Evolutionary conservation across 805 yeast species (phyloP), one percentile per base, ranked within the genome.

Genomic region (Candida hungchunana): DNA sequence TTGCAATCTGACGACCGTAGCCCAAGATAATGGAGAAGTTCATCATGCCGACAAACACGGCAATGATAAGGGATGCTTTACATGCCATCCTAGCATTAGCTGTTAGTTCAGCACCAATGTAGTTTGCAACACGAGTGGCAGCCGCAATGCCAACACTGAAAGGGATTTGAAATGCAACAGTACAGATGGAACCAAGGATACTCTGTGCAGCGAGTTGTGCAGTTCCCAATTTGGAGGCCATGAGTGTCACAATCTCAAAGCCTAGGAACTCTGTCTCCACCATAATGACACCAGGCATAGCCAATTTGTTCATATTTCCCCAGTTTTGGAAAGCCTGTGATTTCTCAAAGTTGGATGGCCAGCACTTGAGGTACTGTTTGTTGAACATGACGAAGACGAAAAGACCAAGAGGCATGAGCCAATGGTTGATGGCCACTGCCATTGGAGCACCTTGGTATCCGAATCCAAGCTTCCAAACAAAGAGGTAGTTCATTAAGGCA

Each of bases 381-480:
- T 79, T 56, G 40, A 59, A 66, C 1, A 66, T 12, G 13, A 43
- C 32, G 26, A 44, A 45, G 8, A 38, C 29, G 13, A 43, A 25
- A 9, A 48, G 39, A 13, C 50, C 32, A 23, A 40, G 46, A 32
- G 48, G 62, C 77, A 79, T 79, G 36, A 77, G 43, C 84, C 90
- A 83, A 53, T 79, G 81, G 25, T 82, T 77, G 15, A 81, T 63
- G 3, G 75, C 75, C 17, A 78, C 79, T 4, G 93, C 87, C 4
- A 80, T 63, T 2, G 95, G 89, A 0, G 95, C 89, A 0, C 96
- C 96, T 28, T 73, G 59, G 53, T 64, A 85, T 0, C 95, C 96
- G n/a, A 87, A 47, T 2, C 95, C 95, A 35, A 75, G 64, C 5
- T 78, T 71, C 85, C 90, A 85, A 6, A 87, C 94, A 31, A 86